Base-by-base conservation (phyloP, 495 filamentous ascomycete species). In the Trypethelium eluteriae region DNA sequence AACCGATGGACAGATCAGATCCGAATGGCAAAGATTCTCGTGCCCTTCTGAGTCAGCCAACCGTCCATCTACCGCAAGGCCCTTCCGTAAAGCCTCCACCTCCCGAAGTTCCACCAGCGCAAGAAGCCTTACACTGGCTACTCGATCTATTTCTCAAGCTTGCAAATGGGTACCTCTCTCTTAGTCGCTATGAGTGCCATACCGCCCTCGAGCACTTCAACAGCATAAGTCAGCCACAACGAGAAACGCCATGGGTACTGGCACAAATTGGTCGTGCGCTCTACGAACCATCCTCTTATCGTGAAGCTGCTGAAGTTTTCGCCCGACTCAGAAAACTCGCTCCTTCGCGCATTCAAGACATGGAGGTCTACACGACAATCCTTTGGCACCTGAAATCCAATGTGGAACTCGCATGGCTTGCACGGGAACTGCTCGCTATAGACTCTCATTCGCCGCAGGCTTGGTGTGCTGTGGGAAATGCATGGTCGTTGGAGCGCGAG, bases 281-380 rank as follows among this genome's bases (percentile, higher is more conserved):
- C 72, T 96, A 94, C 74, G 94, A 98, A 77, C 88, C 90, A 75
- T 87, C 88, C 1, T 82, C 87, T 73, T 96, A 96, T 71, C 76
- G 80, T 1, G 90, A 96, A 61, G 91, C 94, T 4, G 93, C 96
- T 71, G 91, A 89, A 70, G 86, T 85, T 70, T 98, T 95, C 75
- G 78, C 85, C 47, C 84, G 87, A 53, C 82, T 97, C 39, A 88
- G 88, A 66, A 80, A 84, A 46, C 79, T 93, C 59, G 86, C 89
- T 35, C 92, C 92, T 6, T 88, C 89, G 3, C 85, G 89, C 25
- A 80, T 92, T 59, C 88, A 93, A 69, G 93, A 96, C 72, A 96
- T 97, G 93, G 94, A 98, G 72, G 87, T 96, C 32, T 98, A 94
- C 75, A 97, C 93, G 2, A 98, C 95, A 12, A 86, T 93, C n/a